These are phyloP conservation scores for Gossypium mustelinum DNA, from an alignment of 345 rosid genomes.

Conservation along the genomic window DNA sequence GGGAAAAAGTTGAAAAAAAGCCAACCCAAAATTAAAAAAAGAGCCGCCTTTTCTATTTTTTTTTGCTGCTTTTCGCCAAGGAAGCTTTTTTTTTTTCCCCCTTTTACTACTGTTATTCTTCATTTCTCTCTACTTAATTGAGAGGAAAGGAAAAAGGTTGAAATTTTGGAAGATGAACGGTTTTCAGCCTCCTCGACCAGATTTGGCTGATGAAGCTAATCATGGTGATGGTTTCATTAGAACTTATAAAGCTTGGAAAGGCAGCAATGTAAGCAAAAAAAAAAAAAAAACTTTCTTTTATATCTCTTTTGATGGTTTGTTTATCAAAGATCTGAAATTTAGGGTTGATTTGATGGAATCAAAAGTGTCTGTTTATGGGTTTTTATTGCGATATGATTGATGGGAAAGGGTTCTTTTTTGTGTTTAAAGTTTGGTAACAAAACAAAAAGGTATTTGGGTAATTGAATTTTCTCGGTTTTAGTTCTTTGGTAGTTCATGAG, in stretches of 20 bases:
- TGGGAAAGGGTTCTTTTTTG: not conserved
- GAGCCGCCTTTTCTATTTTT: constrained; percentile 17
- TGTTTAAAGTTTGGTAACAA: not conserved
- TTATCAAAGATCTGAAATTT: constrained; percentile 33
- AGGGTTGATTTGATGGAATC: not conserved
- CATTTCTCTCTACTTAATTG: not conserved
- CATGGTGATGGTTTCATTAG: constrained; percentile 38
- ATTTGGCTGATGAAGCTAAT: constrained; percentile 27
- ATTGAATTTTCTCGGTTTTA: not conserved
- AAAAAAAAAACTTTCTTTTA: not conserved
- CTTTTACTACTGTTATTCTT: not conserved
- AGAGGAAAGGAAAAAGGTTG: not conserved
- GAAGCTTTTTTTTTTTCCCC: not conserved
- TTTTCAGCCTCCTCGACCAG: constrained; percentile 33
- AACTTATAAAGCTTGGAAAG: constrained; percentile 76
- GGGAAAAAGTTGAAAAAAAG: not conserved
- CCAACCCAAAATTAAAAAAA: not conserved
- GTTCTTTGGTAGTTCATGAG: not conserved
- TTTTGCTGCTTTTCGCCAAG: constrained; percentile 4
- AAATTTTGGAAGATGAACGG: constrained; percentile 26
- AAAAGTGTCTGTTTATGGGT: not conserved
- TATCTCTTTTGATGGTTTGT: not conserved
- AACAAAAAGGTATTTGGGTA: not conserved
- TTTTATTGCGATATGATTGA: constrained; percentile 12
- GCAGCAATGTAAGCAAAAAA: constrained; percentile 58